Evolutionary conservation across 179 eudicot genomes (phyloP), one percentile per base, ranked within the genome.

Genomic region (Silene noctiflora): DNA sequence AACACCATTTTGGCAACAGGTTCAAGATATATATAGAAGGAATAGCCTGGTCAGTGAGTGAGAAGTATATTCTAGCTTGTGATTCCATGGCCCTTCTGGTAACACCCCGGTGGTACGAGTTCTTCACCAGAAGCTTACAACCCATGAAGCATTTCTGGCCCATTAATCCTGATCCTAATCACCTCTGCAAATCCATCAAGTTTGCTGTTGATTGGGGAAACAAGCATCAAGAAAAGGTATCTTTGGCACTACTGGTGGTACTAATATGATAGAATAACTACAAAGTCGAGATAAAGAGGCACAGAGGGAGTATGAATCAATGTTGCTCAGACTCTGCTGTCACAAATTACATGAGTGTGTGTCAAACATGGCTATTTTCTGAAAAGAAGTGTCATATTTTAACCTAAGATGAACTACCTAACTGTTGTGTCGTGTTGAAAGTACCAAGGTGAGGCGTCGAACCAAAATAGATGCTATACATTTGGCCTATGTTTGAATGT

Each of bases 11-110:
- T 22, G 21, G 21, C 22, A 55, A 80, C 77, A 83, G 85, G 81
- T 90, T 80, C 83, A 90, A 90, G 84, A 87, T 90, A 6, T 90
- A 90, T 39, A 82, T 83, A 1, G 94, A 90, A 80, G 91, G 94
- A 69, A 81, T 79, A 6, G 79, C 89, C 22, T 90, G 94, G 94
- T 90, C 94, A 11, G 94, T 90, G 14, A 90, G 94, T 42, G 85
- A 90, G 75, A 90, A 90, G 71, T 90, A 90, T 56, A 87, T 90
- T 16, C 81, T 90, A 44, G 91, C 91, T 4, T 90, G 94, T 67
- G 86, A 88, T 64, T 84, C 94, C 6, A 78, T 88, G 84, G 73
- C 84, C 22, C 81, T 90, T 46, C 77, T 80, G 14, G 82, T 90
- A 22, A 83, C 81, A 27, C 91, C 94, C 0, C 80, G 66, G 20